These are phyloP conservation scores for Boletus sensibilis DNA, from an alignment of 768 basidiomycete species.

Conservation along the genomic window DNA sequence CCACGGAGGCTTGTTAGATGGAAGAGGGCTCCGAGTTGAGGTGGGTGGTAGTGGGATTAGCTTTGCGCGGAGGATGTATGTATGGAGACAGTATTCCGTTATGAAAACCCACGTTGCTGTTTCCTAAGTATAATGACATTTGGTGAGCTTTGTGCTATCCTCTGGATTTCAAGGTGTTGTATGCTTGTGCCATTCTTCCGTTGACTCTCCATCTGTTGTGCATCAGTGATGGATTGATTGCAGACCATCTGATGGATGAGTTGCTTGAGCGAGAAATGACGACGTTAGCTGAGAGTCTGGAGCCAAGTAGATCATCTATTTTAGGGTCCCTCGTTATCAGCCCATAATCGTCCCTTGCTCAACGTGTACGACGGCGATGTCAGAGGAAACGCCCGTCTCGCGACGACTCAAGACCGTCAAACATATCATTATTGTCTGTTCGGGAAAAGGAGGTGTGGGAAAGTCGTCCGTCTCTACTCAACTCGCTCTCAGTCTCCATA, in stretches of 20 bases:
- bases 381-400: conserved; percentile 57
- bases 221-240: neutral
- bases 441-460: conserved; percentile 97
- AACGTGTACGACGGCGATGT: conserved; percentile 17
- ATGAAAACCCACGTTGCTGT: neutral
- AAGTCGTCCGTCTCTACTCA: conserved; percentile 97
- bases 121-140: conserved; percentile 6
- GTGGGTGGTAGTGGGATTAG: conserved; percentile 9
- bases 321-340: neutral
- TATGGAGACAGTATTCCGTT: conserved; percentile 1
- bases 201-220: too few species aligned
- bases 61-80: neutral
- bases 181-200: too few species aligned
- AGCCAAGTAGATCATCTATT: neutral
- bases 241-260: too few species aligned
- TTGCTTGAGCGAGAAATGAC: too few species aligned
- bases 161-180: too few species aligned
- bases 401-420: conserved; percentile 72
- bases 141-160: neutral
- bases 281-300: too few species aligned
- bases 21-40: conserved; percentile 65
- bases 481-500: conserved; percentile 83
- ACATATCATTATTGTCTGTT: conserved; percentile 88
- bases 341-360: too few species aligned
- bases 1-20: conserved; percentile 57